A percentile compares a stretch with the other conserved stretches of the same genome.
Conservation (phyloP, 1,284 basidiomycete genomes). For the Naganishia cerealis region DNA sequence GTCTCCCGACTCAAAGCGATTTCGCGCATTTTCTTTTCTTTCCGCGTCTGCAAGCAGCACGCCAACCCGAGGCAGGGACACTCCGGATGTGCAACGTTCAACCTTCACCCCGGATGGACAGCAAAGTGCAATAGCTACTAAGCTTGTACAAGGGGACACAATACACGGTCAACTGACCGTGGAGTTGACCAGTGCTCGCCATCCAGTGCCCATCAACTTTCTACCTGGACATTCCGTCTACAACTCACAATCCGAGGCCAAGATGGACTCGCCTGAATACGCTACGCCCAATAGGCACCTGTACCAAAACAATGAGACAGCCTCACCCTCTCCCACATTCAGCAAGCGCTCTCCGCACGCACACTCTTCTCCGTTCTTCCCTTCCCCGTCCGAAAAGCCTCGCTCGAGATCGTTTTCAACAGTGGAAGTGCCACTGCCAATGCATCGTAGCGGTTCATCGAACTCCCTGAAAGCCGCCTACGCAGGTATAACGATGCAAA, state of each 20-base stretch:
- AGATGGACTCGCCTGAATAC: background rate
- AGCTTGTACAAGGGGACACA: constrained; percentile 24
- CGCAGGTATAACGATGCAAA: constrained; percentile 5
- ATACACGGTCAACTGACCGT: constrained; percentile 17
- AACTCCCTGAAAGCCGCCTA: constrained; percentile 4
- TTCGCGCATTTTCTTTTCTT: constrained; percentile 13
- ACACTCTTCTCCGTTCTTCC: constrained; percentile 19
- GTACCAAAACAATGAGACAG: background rate
- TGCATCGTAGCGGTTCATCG: constrained; percentile 15
- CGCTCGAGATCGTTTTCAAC: constrained; percentile 17
- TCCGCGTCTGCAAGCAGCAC: constrained; percentile 11
- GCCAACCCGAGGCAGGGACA: background rate
- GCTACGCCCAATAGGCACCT: background rate
- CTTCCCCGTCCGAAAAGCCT: constrained; percentile 10
- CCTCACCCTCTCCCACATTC: constrained; percentile 7
- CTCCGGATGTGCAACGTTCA: background rate
- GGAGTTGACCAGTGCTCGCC: constrained; percentile 23
- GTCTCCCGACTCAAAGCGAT: constrained; percentile 18
- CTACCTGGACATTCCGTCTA: constrained; percentile 7
- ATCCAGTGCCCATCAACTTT: constrained; percentile 22
- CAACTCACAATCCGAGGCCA: background rate
- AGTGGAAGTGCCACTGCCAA: constrained; percentile 4
- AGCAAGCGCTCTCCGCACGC: constrained; percentile 15
- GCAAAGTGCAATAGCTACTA: constrained; percentile 14
- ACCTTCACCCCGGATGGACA: constrained; percentile 1